Percentiles rank a stretch among this genome's conserved stretches.
Evolutionary conservation across 2,329 filamentous ascomycete genomes (phyloP).

Genomic region (Graphilbum fragrans): DNA sequence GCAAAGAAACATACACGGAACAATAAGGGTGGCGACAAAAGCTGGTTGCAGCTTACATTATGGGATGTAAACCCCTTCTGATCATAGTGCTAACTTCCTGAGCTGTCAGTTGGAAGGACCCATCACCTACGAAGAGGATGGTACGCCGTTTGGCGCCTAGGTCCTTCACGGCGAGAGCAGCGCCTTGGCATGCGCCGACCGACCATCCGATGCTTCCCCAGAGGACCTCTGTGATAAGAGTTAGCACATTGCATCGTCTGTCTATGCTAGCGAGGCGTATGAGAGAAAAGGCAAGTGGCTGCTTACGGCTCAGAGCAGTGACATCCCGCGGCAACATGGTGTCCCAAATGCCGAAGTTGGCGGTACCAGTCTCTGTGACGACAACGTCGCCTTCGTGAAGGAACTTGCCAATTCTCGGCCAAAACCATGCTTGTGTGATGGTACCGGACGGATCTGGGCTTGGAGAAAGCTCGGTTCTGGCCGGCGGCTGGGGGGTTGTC

Average conservation of each 20-base stretch:
- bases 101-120: slow-evolving; percentile 71
- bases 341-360: slow-evolving; percentile 82
- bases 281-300: too few species aligned
- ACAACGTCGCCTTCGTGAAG: slow-evolving; percentile 54
- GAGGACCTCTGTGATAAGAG: slow-evolving; percentile 24
- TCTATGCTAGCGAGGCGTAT: too few species aligned
- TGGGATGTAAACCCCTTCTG: slow-evolving; percentile 58
- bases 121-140: slow-evolving; percentile 81
- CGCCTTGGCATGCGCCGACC: slow-evolving; percentile 47
- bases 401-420: slow-evolving; percentile 12
- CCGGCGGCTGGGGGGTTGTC: slow-evolving; percentile 41
- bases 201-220: slow-evolving; percentile 56
- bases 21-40: neutral
- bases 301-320: slow-evolving; percentile 42
- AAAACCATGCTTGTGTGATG: slow-evolving; percentile 12
- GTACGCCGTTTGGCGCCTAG: slow-evolving; percentile 46
- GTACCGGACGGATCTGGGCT: slow-evolving; percentile 4
- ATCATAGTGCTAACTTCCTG: slow-evolving; percentile 82
- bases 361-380: slow-evolving; percentile 77
- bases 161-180: slow-evolving; percentile 53
- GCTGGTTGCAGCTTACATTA: slow-evolving; percentile 52
- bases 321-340: slow-evolving; percentile 68
- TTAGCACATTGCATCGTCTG: neutral
- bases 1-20: neutral
- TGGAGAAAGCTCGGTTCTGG: slow-evolving; percentile 31